Conservation (phyloP, 2,329 filamentous ascomycete species). For the Microdochium nivale region DNA sequence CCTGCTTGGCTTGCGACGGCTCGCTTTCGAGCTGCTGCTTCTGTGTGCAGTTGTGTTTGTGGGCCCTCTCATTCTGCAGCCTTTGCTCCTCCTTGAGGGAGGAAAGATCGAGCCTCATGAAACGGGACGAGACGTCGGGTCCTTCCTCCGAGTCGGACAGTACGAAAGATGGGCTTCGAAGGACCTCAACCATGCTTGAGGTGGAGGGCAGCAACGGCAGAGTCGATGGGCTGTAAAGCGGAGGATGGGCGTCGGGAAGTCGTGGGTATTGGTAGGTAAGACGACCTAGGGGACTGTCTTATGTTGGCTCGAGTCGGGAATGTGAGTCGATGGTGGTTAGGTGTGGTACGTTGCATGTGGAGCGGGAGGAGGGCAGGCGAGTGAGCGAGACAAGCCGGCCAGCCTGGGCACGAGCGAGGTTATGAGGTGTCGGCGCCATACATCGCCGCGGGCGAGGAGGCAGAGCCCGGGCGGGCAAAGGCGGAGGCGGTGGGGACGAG, state of each 20-base stretch:
- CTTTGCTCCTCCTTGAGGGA: slow-evolving; percentile 9
- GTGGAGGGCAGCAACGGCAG: neutral
- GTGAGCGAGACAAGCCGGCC: too few species aligned
- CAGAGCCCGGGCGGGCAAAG: neutral
- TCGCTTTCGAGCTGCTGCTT: slow-evolving; percentile 1
- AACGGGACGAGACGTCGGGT: slow-evolving; percentile 16
- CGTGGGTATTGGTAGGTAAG: too few species aligned
- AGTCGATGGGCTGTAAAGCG: too few species aligned
- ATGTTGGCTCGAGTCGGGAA: too few species aligned
- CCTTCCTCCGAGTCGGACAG: slow-evolving; percentile 12
- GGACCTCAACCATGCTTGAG: slow-evolving; percentile 18
- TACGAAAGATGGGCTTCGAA: slow-evolving; percentile 14
- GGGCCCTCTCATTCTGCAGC: neutral
- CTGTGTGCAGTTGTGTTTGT: neutral
- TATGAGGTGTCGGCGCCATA: neutral
- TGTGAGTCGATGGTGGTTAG: too few species aligned
- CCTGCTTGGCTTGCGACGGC: slow-evolving; percentile 1
- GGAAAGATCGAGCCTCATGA: slow-evolving; percentile 14
- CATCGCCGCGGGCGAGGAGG: neutral
- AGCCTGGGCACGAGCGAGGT: neutral
- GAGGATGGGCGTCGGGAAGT: too few species aligned
- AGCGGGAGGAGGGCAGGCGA: too few species aligned
- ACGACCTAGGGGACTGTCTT: too few species aligned
- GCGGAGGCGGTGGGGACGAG: neutral
- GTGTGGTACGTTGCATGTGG: too few species aligned